phyloP scores from a whole-genome alignment of 1,139 yeast species.

The Arxiozyma heterogenica region DNA sequence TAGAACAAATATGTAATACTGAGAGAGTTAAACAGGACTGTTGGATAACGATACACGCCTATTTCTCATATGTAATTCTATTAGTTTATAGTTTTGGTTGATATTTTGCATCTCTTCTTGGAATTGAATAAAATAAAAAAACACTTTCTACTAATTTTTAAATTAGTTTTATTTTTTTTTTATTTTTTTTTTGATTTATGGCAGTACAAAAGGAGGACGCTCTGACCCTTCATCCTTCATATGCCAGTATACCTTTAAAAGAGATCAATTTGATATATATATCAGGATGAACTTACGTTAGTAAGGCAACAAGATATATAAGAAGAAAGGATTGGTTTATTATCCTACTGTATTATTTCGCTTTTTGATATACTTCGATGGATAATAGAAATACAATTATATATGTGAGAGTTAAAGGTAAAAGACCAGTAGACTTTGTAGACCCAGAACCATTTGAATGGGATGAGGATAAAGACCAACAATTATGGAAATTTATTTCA shows the following conservation, averaged over 20 bases:
- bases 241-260: neutral
- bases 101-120: neutral
- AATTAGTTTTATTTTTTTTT: too few species aligned
- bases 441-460: slow-evolving; percentile 38
- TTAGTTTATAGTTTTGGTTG: too few species aligned
- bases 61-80: neutral
- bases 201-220: neutral
- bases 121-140: too few species aligned
- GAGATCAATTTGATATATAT: too few species aligned
- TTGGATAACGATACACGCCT: neutral
- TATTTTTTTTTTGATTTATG: too few species aligned
- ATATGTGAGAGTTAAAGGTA: slow-evolving; percentile 29
- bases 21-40: neutral
- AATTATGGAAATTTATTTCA: slow-evolving; percentile 36
- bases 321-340: too few species aligned
- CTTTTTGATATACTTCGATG: slow-evolving; percentile 11
- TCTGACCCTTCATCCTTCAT: too few species aligned
- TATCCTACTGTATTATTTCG: neutral
- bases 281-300: too few species aligned
- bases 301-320: too few species aligned
- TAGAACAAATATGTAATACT: too few species aligned
- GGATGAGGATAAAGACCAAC: slow-evolving; percentile 35
- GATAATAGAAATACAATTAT: slow-evolving; percentile 24
- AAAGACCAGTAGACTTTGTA: slow-evolving; percentile 34
- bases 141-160: neutral